These are phyloP conservation scores for Trichoderma gracile DNA, from an alignment of 2,329 filamentous ascomycete species.

Conservation along the genomic window DNA sequence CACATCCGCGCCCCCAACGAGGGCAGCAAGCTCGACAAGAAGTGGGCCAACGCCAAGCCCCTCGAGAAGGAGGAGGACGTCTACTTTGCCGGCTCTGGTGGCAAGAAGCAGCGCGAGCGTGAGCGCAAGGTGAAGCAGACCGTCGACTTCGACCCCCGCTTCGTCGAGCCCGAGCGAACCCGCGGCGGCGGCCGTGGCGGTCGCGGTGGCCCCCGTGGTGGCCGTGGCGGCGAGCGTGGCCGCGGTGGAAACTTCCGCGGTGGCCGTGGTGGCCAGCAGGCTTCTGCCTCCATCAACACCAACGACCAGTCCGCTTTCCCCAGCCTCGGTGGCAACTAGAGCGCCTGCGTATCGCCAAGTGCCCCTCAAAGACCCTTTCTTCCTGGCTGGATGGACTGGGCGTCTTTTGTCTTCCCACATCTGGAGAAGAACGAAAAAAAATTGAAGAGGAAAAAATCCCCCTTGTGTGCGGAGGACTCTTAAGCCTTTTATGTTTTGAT, in stretches of 20 bases:
- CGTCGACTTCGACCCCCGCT: conserved; percentile 85
- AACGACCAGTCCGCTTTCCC: conserved; percentile 61
- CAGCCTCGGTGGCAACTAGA: conserved; percentile 58
- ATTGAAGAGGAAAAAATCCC: neutral
- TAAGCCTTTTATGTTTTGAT: conserved; percentile 37
- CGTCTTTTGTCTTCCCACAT: conserved; percentile 20
- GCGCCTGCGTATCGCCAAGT: conserved; percentile 25
- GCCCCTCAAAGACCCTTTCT: conserved; percentile 21
- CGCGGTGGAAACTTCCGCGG: conserved; percentile 45
- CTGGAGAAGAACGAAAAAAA: conserved; percentile 5
- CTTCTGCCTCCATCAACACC: conserved; percentile 54
- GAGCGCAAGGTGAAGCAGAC: conserved; percentile 90
- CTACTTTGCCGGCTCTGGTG: conserved; percentile 72
- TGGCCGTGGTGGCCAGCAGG: conserved; percentile 44
- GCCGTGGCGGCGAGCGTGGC: conserved; percentile 53
- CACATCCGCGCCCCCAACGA: conserved; percentile 90
- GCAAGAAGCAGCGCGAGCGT: conserved; percentile 82
- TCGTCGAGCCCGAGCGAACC: conserved; percentile 67
- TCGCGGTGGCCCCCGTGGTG: conserved; percentile 54
- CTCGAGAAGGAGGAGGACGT: conserved; percentile 67
- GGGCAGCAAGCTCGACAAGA: conserved; percentile 82
- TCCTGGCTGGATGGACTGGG: conserved; percentile 24
- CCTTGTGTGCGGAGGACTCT: conserved; percentile 24
- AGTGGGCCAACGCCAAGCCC: conserved; percentile 84
- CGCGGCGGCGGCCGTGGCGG: conserved; percentile 56